Evolutionary conservation across 306 rosid genomes (phyloP), one percentile per base, ranked within the genome.

Genomic region (Malus orientalis): DNA sequence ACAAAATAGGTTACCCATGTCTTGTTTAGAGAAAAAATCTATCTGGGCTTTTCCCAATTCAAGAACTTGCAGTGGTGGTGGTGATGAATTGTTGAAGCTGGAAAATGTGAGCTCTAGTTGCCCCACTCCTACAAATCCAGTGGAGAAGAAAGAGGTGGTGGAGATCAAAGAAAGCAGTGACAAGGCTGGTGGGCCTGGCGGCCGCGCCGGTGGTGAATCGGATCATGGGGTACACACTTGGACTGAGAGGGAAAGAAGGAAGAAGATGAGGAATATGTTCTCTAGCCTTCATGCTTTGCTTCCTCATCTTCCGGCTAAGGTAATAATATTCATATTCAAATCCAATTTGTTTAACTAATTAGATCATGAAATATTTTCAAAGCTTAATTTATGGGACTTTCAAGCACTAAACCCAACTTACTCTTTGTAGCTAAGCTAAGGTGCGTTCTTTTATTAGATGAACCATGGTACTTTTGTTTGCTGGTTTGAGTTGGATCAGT

Each of bases 191-290:
- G 36, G 57, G 0, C 74, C 11, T n/a, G 4, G 32, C 6, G 18
- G 60, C 1, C 40, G 59, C 4, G 61, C 45, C 0, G 78, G 9
- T 53, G 81, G 32, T 0, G 83, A 76, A 78, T 67, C 74, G 2
- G 82, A 77, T 19, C 83, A 87, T 76, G 89, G 81, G 6, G 57
- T 81, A n/a, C 91, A 90, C 65, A 86, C 88, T 27, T 86, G 89
- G 88, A 83, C 88, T 0, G 97, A 91, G 82, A 91, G 93, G 80
- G 87, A 89, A 51, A 84, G 94, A 71, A 81, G 94, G 81, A 93
- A 87, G 87, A 93, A 86, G 87, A 89, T 91, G 93, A 86, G 81
- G 73, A 78, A 76, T 58, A 83, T 88, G 96, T 91, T 89, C 45
- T 12, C 82, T 29, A 74, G 3, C 74, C 98, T 93, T 77, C 96